Base-by-base conservation (phyloP, 768 basidiomycete genomes). In the Suillus sp. region DNA sequence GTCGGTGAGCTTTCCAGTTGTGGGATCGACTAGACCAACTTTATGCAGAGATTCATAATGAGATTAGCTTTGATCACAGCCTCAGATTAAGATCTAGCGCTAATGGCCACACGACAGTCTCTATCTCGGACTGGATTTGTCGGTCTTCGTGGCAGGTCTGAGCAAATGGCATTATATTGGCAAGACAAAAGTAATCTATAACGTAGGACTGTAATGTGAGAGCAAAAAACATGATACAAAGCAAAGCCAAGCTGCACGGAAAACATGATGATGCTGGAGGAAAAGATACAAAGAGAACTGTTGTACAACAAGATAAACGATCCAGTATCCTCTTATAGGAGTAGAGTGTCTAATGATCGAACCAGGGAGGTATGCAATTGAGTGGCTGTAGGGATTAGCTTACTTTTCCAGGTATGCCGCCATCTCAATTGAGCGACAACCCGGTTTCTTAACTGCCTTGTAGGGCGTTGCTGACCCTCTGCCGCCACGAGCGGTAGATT, bases 401-500 rank as follows among this genome's bases (percentile, higher is more conserved):
- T 62, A 65, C 62, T 64, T 66, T 67, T 65, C 58, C 37, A 45
- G 47, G 47, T 59, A 43, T 68, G 48, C 56, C 48, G 27, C 58
- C 45, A 60, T 34, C 60, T 67, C 66, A 48, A 25, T 65, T 47
- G 60, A 62, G 48, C 55, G 53, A 61, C 61, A 40, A 35, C 38
- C 54, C 54, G 42, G 34, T 37, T 67, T 55, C 64, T 72, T 53
- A 53, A 51, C 58, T 70, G 68, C 60, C 53, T 78, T 60, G 77
- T 76, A 40, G 87, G 77, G 67, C 75, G 82, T 59, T 78, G 42
- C 83, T 80, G 60, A 91, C 77, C 68, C 78, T 80, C 57, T 80
- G 73, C 63, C 86, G 83, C 90, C 90, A 91, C 57, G 82, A 86
- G 59, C 75, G 70, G 70, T 92, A 92, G 65, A 89, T 85, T 9